Percentiles rank a stretch among this genome's conserved stretches.
phyloP scores from a whole-genome alignment of 306 rosid genomes.

The Parietaria judaica region DNA sequence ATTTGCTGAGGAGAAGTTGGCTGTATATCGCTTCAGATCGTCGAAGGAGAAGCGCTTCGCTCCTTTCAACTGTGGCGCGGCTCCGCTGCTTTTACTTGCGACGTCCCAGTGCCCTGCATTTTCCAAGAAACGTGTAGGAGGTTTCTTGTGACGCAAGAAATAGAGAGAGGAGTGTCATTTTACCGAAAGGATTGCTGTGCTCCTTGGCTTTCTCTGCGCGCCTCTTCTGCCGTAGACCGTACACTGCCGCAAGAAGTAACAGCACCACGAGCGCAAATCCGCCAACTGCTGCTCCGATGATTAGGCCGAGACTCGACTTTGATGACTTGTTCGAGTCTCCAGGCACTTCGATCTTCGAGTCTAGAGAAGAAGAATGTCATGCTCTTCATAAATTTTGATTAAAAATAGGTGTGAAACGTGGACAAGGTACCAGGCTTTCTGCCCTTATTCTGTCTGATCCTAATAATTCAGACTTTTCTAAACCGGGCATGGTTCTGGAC shows the following conservation, averaged over 20 bases:
- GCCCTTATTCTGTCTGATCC: no score
- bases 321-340: slow-evolving; percentile 15
- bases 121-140: slow-evolving; percentile 10
- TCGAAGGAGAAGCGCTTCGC: slow-evolving; percentile 59
- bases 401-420: not conserved
- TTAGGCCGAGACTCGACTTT: slow-evolving; percentile 28
- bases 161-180: not conserved
- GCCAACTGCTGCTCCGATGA: slow-evolving; percentile 59
- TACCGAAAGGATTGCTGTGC: slow-evolving; percentile 35
- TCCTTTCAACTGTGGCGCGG: slow-evolving; percentile 49
- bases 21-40: slow-evolving; percentile 55
- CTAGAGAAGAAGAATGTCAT: not conserved
- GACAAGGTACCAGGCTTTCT: no score
- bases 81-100: slow-evolving; percentile 22
- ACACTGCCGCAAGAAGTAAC: slow-evolving; percentile 35
- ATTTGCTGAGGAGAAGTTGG: slow-evolving; percentile 39
- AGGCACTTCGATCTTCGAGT: slow-evolving; percentile 7
- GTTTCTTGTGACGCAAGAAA: not conserved
- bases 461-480: no score
- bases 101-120: slow-evolving; percentile 38
- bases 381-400: not conserved
- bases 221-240: slow-evolving; percentile 44
- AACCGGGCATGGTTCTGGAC: no score
- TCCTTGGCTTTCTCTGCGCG: slow-evolving; percentile 32
- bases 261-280: slow-evolving; percentile 40